Conservation (phyloP, 129 eudicot species). For the Arctium lappa region DNA sequence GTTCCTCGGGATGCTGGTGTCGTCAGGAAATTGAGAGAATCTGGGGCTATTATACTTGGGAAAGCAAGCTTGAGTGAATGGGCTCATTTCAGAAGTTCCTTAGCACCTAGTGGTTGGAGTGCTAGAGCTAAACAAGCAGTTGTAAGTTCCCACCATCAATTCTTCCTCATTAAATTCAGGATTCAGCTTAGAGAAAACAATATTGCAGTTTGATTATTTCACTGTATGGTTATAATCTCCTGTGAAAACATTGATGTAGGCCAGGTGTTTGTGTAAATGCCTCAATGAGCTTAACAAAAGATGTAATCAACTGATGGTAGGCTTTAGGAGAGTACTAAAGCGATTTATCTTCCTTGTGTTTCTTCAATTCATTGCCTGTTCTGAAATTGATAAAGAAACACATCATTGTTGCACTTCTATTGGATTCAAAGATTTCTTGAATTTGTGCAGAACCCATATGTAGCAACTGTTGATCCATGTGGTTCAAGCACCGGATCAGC, state of each 20-base stretch:
- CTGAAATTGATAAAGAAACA: background rate
- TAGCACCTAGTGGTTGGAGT: constrained; percentile 34
- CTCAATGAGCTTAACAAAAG: constrained; percentile 2
- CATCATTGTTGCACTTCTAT: background rate
- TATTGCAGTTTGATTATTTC: background rate
- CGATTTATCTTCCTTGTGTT: background rate
- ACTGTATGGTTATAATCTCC: background rate
- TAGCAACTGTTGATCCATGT: constrained; percentile 49
- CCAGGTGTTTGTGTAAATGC: constrained; percentile 15
- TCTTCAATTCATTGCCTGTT: background rate
- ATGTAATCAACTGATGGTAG: background rate
- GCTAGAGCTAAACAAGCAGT: constrained; percentile 46
- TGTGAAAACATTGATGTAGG: background rate
- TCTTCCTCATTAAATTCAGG: background rate
- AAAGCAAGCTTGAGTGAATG: constrained; percentile 61
- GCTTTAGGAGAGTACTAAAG: background rate
- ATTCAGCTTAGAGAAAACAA: background rate
- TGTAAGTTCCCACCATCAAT: constrained; percentile 16
- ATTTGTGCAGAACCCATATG: constrained; percentile 70
- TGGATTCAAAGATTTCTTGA: background rate
- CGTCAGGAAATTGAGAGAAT: constrained; percentile 49
- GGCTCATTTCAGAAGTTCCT: constrained; percentile 27
- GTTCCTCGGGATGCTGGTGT: constrained; percentile 58
- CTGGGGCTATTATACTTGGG: constrained; percentile 54
- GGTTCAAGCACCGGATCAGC: constrained; percentile 94